Conservation (phyloP, 805 yeast species). For the Blastobotrys terrestris region DNA sequence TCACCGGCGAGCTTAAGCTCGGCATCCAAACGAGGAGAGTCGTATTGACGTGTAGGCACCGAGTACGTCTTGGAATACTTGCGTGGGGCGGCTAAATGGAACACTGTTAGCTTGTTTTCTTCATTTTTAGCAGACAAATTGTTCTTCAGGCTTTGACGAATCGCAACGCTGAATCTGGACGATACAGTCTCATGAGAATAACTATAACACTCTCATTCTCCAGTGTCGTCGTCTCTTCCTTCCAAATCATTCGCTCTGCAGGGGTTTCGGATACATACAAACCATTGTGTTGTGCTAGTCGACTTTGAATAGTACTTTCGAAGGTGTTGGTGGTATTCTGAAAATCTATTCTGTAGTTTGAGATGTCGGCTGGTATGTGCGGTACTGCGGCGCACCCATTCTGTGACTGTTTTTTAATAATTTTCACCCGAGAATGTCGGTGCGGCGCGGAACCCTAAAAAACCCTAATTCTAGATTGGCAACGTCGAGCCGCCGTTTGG, state of each 20-base stretch:
- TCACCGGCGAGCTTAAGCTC: constrained; percentile 99
- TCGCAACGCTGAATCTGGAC: too few species aligned
- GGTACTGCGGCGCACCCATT: neutral
- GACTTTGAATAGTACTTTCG: neutral
- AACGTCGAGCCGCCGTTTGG: too few species aligned
- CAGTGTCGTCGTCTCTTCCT: neutral
- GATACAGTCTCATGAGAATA: too few species aligned
- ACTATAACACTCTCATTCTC: too few species aligned
- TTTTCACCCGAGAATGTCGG: too few species aligned
- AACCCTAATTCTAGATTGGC: neutral
- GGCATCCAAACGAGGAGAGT: constrained; percentile 98
- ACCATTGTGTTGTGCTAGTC: neutral
- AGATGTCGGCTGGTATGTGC: neutral
- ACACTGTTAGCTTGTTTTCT: constrained; percentile 9
- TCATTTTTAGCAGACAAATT: neutral
- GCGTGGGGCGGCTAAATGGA: constrained; percentile 93
- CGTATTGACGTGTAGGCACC: constrained; percentile 99
- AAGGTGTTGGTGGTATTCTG: neutral
- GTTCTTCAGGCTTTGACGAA: too few species aligned
- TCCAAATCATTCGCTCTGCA: neutral
- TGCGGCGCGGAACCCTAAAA: too few species aligned
- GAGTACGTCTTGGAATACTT: constrained; percentile 99
- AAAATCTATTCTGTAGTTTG: neutral
- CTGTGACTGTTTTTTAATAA: neutral
- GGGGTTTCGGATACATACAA: neutral